Evolutionary conservation across 306 rosid species (phyloP).

Genomic region (Cajanus cajan): DNA sequence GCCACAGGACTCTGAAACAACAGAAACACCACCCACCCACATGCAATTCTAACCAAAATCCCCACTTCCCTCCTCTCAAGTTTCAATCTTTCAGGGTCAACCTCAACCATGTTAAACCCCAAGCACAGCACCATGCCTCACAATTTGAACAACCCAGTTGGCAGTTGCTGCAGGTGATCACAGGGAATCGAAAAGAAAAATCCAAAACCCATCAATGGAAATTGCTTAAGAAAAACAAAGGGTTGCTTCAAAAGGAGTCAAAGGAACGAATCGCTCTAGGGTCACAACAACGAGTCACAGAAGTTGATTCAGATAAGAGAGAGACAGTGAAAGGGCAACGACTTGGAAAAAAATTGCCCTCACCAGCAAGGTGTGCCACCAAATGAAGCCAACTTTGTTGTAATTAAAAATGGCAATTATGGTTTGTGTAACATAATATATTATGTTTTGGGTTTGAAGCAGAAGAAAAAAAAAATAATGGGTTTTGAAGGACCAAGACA

Average conservation of each 20-base stretch:
- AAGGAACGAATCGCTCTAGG: constrained; percentile 42
- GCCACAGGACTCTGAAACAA: constrained; percentile 60
- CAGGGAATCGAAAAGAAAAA: constrained; percentile 30
- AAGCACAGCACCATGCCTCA: constrained; percentile 38
- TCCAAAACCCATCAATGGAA: constrained; percentile 48
- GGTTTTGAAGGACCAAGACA: neutral
- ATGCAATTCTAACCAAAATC: constrained; percentile 34
- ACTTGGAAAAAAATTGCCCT: constrained; percentile 37
- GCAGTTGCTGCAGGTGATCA: constrained; percentile 34
- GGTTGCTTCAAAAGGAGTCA: constrained; percentile 86
- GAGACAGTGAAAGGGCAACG: constrained; percentile 83
- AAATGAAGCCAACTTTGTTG: constrained; percentile 21
- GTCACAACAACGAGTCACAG: constrained; percentile 41
- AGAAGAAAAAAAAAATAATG: neutral
- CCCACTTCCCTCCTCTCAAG: constrained; percentile 42
- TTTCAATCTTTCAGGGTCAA: constrained; percentile 36
- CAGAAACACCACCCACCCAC: constrained; percentile 45
- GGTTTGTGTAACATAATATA: neutral
- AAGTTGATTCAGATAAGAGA: constrained; percentile 48
- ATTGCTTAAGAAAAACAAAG: constrained; percentile 38
- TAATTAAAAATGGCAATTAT: constrained; percentile 9
- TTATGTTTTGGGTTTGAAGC: neutral
- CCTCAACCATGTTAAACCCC: constrained; percentile 58
- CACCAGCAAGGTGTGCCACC: constrained; percentile 35
- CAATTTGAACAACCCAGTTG: constrained; percentile 20